phyloP scores from a whole-genome alignment of 2,329 filamentous ascomycete species.

The Fusarium sp. region DNA sequence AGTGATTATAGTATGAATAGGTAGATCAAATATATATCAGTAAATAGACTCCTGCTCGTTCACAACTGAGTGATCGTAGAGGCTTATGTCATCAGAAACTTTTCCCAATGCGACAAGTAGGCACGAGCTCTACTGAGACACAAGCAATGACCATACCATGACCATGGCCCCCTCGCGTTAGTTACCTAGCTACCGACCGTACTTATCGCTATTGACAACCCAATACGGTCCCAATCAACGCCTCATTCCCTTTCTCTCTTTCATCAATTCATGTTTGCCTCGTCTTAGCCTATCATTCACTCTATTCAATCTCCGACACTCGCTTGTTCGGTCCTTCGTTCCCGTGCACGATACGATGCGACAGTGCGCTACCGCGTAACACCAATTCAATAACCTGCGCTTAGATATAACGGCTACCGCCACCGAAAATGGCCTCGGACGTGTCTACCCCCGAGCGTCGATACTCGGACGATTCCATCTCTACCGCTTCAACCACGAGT shows the following conservation, averaged over 20 bases:
- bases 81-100: conserved; percentile 44
- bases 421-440: conserved; percentile 32
- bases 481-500: conserved; percentile 86
- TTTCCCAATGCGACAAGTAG: conserved; percentile 30
- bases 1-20: neutral
- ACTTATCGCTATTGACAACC: conserved; percentile 40
- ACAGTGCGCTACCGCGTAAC: conserved; percentile 19
- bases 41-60: neutral
- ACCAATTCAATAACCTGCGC: neutral
- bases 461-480: conserved; percentile 68
- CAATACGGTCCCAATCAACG: conserved; percentile 31
- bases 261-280: conserved; percentile 15
- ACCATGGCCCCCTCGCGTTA: conserved; percentile 14
- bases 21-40: neutral
- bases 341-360: conserved; percentile 41
- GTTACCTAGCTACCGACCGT: neutral
- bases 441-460: conserved; percentile 39
- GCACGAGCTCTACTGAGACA: conserved; percentile 31
- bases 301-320: conserved; percentile 11
- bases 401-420: conserved; percentile 7
- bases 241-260: conserved; percentile 17
- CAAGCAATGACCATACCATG: conserved; percentile 3
- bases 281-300: conserved; percentile 24
- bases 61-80: neutral
- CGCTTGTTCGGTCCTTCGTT: conserved; percentile 13